Evolutionary conservation across 2,329 filamentous ascomycete genomes (phyloP).

Genomic region (Aspergillus niger): DNA sequence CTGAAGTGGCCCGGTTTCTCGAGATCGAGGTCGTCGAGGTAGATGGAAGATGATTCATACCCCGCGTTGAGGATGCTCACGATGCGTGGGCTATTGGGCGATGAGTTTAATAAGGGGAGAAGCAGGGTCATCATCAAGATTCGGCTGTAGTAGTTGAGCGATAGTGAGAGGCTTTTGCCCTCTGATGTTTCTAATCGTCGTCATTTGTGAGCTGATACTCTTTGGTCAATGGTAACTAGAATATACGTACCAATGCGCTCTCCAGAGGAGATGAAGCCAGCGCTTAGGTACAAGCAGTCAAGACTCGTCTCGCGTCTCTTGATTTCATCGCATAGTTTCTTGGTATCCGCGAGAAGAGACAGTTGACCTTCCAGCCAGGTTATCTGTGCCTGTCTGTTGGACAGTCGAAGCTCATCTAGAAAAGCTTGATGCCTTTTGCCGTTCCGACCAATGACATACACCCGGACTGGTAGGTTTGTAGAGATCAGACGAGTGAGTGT

Average conservation of each 20-base stretch:
- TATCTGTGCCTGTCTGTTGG: conserved; percentile 1
- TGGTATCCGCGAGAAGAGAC: conserved; percentile 5
- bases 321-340: conserved; percentile 1
- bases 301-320: background rate
- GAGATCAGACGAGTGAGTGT: background rate
- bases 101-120: background rate
- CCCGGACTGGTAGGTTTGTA: background rate
- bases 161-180: background rate
- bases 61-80: conserved; percentile 1
- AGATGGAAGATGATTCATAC: background rate
- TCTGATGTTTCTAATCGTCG: background rate
- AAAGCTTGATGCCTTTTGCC: background rate
- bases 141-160: conserved; percentile 1
- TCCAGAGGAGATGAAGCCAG: background rate
- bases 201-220: background rate
- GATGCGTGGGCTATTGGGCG: background rate
- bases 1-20: background rate
- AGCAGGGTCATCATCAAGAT: background rate
- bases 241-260: conserved; percentile 1
- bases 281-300: background rate
- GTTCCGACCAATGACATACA: conserved; percentile 3
- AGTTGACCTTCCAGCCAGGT: conserved; percentile 8
- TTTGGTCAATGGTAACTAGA: background rate
- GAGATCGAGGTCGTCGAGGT: conserved; percentile 4
- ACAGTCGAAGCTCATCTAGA: background rate